A percentile compares a stretch with the other conserved stretches of the same genome.
These are phyloP conservation scores for Aspergillus sp. DNA, from an alignment of 2,329 filamentous ascomycete species.

Conservation along the genomic window DNA sequence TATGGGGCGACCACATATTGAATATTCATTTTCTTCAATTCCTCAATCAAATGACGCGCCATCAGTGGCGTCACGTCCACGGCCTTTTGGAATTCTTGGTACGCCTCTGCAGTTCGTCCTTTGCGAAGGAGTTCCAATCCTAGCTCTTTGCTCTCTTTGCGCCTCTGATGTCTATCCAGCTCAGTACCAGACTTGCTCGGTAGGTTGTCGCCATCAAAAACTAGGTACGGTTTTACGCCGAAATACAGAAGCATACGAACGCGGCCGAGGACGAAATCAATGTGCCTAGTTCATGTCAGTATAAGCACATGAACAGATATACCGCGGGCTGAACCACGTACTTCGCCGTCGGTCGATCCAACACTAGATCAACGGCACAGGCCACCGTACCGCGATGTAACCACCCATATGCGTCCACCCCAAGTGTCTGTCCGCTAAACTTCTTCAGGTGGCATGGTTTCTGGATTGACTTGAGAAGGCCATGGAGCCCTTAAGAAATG, in stretches of 20 bases:
- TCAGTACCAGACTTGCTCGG: constrained; percentile 93
- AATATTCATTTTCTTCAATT: constrained; percentile 76
- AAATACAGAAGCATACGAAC: constrained; percentile 94
- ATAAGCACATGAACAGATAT: constrained; percentile 53
- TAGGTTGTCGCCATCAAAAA: constrained; percentile 94
- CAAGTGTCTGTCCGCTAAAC: constrained; percentile 82
- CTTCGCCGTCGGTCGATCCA: constrained; percentile 85
- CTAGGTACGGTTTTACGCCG: constrained; percentile 87
- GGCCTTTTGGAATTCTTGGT: constrained; percentile 87
- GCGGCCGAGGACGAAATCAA: constrained; percentile 85
- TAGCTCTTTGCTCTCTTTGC: constrained; percentile 72
- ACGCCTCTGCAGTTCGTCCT: constrained; percentile 76
- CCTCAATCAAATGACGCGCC: constrained; percentile 87
- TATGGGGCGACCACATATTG: constrained; percentile 94
- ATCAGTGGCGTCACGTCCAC: constrained; percentile 96
- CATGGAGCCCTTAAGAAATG: constrained; percentile 67
- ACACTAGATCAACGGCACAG: constrained; percentile 86
- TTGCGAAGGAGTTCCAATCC: constrained; percentile 79
- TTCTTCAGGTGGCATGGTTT: constrained; percentile 83
- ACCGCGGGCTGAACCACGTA: constrained; percentile 43
- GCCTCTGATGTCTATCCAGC: constrained; percentile 68
- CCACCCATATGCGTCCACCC: constrained; percentile 98
- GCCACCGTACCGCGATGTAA: constrained; percentile 88
- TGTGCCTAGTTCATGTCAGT: constrained; percentile 56
- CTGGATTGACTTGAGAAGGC: constrained; percentile 94